Percentiles rank a stretch among this genome's conserved stretches.
phyloP scores from a whole-genome alignment of 2,329 filamentous ascomycete species.

The Cladosporium sphaerospermum region DNA sequence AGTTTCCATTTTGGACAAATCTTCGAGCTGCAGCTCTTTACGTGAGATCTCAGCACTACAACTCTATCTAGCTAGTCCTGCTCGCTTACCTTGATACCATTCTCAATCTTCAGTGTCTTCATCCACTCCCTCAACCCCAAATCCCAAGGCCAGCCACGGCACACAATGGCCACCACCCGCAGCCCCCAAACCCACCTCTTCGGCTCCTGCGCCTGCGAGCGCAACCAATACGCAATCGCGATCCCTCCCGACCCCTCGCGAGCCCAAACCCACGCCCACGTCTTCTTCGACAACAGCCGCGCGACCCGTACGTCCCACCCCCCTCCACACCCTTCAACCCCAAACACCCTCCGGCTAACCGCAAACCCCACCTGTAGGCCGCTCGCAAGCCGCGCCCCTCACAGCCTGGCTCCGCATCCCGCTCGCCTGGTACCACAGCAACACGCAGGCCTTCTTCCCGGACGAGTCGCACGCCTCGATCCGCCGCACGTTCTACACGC shows the following conservation, averaged over 20 bases:
- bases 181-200: slow-evolving; percentile 42
- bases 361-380: slow-evolving; percentile 38
- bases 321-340: background rate
- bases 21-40: no score
- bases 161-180: background rate
- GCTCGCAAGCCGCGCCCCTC: slow-evolving; percentile 63
- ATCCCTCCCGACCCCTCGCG: slow-evolving; percentile 51
- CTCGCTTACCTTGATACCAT: no score
- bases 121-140: no score
- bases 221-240: slow-evolving; percentile 72
- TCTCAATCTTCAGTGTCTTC: no score
- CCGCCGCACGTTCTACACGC: slow-evolving; percentile 39
- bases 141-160: no score
- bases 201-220: slow-evolving; percentile 77
- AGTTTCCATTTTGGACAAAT: no score
- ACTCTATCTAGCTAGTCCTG: no score
- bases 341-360: background rate
- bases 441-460: slow-evolving; percentile 66
- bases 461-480: slow-evolving; percentile 57
- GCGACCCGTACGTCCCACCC: slow-evolving; percentile 60
- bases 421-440: slow-evolving; percentile 70
- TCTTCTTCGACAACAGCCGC: slow-evolving; percentile 68
- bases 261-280: slow-evolving; percentile 48
- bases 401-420: slow-evolving; percentile 80
- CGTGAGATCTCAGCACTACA: no score